Base-by-base conservation (phyloP, 306 rosid species). In the Herpetospermum pedunculosum region DNA sequence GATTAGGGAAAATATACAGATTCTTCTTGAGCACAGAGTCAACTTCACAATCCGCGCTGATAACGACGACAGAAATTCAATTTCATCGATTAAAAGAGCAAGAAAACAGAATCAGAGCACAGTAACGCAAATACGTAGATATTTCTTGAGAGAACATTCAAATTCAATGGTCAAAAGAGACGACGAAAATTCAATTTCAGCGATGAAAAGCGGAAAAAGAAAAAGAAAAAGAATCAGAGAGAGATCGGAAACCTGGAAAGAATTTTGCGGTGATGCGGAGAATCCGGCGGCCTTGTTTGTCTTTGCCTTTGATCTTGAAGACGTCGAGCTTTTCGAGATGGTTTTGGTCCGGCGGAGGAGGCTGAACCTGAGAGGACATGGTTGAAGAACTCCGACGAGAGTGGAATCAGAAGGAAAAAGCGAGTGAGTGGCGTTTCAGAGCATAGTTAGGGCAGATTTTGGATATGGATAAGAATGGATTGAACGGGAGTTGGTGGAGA, bases 221-320 rank as follows among this genome's bases (percentile, higher is more conserved):
- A 43, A 13, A 2, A 2, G 3, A 75, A 4, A 1, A 0, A 0
- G 8, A 50, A 1, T 3, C 8, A 63, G 47, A 35, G 30, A 37
- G 44, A 30, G 32, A 55, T 16, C 5, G 26, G 13, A 13, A 32
- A 94, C 98, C 91, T 6, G 97, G 96, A 67, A 94, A 91, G 87
- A 85, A 91, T 75, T 91, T 91, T 13, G 80, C 99, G 81, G 87
- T 80, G 54, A 94, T 75, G 78, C 94, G 96, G 32, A 94, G 88
- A 84, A 94, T 83, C 79, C 77, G 82, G 77, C 90, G 87, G 30
- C 95, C 92, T 0, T 84, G 97, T 3, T 89, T 94, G 59, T 94
- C 97, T 50, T 75, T 77, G 50, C 99, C 97, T 75, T 84, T 84
- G 91, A 94, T 83, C 81, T 84, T 84, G 92, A 94, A 91, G 50